Evolutionary conservation across 768 basidiomycete species (phyloP).

Genomic region (Kwoniella shandongensis): DNA sequence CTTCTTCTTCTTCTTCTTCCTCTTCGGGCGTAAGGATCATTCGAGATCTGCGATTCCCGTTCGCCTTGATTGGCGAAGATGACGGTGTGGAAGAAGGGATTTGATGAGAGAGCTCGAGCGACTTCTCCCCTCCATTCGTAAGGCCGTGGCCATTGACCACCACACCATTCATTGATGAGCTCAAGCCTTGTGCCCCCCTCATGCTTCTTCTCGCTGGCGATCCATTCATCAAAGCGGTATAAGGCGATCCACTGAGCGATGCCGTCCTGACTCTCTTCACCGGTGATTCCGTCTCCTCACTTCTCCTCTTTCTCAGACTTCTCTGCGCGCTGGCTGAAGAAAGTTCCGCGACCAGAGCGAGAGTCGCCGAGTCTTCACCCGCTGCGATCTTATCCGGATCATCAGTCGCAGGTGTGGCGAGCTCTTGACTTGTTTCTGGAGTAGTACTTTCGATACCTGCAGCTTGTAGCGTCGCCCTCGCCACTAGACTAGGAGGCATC

Average conservation of each 20-base stretch:
- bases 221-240: no score
- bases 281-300: slow-evolving; percentile 5
- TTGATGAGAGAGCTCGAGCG: no score
- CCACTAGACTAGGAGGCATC: slow-evolving; percentile 15
- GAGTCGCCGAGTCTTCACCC: slow-evolving; percentile 40
- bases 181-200: neutral
- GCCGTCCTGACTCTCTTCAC: neutral
- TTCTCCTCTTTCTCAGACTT: slow-evolving; percentile 21
- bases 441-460: neutral
- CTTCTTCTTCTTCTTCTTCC: slow-evolving; percentile 16
- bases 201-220: slow-evolving; percentile 2
- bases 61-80: neutral
- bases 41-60: slow-evolving; percentile 2
- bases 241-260: no score
- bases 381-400: slow-evolving; percentile 5
- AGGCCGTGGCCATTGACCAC: slow-evolving; percentile 3
- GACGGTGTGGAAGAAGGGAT: no score
- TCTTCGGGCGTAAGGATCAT: slow-evolving; percentile 4
- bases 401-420: neutral
- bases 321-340: slow-evolving; percentile 23
- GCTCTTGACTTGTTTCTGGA: neutral
- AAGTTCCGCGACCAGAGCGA: slow-evolving; percentile 34
- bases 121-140: no score
- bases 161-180: neutral
- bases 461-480: slow-evolving; percentile 12